Conservation (phyloP, 495 filamentous ascomycete species). For the Halenospora varia region DNA sequence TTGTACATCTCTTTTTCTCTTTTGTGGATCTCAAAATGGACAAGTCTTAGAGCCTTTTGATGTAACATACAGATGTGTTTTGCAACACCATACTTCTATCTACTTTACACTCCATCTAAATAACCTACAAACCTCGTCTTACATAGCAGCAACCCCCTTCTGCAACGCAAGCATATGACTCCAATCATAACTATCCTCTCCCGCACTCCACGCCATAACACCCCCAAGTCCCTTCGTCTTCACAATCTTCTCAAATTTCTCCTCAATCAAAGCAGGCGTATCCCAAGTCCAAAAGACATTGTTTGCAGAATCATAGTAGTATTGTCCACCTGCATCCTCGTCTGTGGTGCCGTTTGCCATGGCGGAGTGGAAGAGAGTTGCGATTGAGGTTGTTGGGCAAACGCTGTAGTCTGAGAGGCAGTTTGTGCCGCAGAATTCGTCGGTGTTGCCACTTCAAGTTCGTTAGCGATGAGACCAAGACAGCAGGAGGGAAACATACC, state of each 20-base stretch:
- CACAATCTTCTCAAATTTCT: constrained; percentile 61
- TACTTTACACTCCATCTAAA: no score
- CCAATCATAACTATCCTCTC: constrained; percentile 54
- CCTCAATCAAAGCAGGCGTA: constrained; percentile 48
- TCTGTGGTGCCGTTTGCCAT: constrained; percentile 46
- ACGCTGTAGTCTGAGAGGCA: constrained; percentile 40
- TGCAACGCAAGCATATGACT: constrained; percentile 53
- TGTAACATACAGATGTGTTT: no score
- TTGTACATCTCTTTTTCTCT: no score
- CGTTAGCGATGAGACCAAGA: neutral
- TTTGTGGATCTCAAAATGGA: no score
- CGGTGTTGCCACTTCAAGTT: constrained; percentile 21
- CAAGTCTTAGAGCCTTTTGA: no score
- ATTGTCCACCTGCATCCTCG: constrained; percentile 49
- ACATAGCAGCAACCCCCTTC: constrained; percentile 25
- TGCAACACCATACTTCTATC: no score
- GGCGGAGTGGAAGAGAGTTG: constrained; percentile 35
- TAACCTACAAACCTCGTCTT: no score
- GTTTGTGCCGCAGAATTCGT: constrained; percentile 35
- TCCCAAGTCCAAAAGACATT: constrained; percentile 69
- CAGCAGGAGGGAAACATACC: neutral
- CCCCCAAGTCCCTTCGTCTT: constrained; percentile 50
- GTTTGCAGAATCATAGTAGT: constrained; percentile 51
- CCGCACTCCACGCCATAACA: constrained; percentile 57
- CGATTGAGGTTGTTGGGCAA: constrained; percentile 23